These are phyloP conservation scores for Boletus subcaerulescens DNA, from an alignment of 768 basidiomycete species.

Conservation along the genomic window DNA sequence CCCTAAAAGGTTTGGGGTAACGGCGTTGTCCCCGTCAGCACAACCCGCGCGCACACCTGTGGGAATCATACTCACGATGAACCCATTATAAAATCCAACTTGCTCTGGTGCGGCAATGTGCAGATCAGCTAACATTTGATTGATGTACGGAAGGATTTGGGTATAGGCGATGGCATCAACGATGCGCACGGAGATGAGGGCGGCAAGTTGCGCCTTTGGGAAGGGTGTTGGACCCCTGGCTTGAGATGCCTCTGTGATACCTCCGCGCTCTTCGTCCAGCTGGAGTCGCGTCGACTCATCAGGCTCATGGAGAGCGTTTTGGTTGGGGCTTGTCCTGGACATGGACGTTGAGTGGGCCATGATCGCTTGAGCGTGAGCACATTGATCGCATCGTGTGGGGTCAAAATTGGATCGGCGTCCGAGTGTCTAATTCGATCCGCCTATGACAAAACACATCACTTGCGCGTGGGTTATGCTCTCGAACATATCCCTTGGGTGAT, in stretches of 20 bases:
- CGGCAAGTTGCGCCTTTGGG: not conserved
- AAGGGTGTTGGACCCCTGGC: not conserved
- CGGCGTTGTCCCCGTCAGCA: too few relatives aligned
- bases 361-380: too few relatives aligned
- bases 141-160: constrained; percentile 9
- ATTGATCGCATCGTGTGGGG: too few relatives aligned
- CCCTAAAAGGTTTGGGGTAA: not conserved
- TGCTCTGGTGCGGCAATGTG: constrained; percentile 1
- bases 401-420: too few relatives aligned
- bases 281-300: constrained; percentile 3
- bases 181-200: not conserved
- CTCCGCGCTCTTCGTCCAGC: not conserved
- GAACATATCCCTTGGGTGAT: too few relatives aligned
- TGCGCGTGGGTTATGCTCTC: too few relatives aligned
- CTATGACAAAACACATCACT: too few relatives aligned
- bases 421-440: too few relatives aligned
- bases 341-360: not conserved
- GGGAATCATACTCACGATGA: not conserved
- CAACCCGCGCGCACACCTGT: too few relatives aligned
- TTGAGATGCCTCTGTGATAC: not conserved
- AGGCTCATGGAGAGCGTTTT: not conserved
- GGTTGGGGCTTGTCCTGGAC: not conserved
- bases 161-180: constrained; percentile 1
- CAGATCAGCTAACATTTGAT: constrained; percentile 5
- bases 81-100: constrained; percentile 7